Evolutionary conservation across 768 basidiomycete species (phyloP), one percentile per base, ranked within the genome.

Genomic region (Leccinum arenicola): DNA sequence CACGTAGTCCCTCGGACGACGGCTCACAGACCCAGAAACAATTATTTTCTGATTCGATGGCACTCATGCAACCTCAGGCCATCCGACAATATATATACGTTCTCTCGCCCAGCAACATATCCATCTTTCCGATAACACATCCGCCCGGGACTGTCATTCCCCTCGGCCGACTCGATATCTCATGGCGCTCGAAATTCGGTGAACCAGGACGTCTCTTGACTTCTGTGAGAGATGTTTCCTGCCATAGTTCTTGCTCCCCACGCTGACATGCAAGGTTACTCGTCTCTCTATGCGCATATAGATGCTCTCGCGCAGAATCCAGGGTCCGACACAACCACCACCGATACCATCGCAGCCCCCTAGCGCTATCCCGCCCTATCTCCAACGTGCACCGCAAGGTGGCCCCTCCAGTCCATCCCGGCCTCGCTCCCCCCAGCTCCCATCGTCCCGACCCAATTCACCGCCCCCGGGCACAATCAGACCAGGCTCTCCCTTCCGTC

Each of bases 1-100:
- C 6, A 11, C 5, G 35, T 17, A 19, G 38, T 1, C 0, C 40
- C n/a, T 38, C 36, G 1, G 50, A 57, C 9, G 58, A 53, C n/a
- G 54, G 35, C 55, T 25, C 21, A 38, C 70, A 68, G 10, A 61
- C 71, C 12, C 68, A 66, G 9, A 58, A 72, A 54, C 66, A 68
- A 49, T 68, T 89, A 27, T 89, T 88, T 68, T 82, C 82, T 10
- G 87, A 84, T 1, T 76, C 84, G 0, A 82, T 79, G 68, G 83
- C 87, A 11, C 77, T 91, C 23, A 86, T 97, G 77, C 86, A 91
- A 55, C 89, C 95, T 3, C 88, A 92, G 65, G 90, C 93, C 68
- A 81, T 85, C 58, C 82, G 93, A 31, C 95, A 98, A 71, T 94
- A 94, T 66, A 82, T 96, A 45, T 98, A 93, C 68, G 83, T 93